Conservation (phyloP, 78 protist genomes). For the Isochrysis galbana region DNA sequence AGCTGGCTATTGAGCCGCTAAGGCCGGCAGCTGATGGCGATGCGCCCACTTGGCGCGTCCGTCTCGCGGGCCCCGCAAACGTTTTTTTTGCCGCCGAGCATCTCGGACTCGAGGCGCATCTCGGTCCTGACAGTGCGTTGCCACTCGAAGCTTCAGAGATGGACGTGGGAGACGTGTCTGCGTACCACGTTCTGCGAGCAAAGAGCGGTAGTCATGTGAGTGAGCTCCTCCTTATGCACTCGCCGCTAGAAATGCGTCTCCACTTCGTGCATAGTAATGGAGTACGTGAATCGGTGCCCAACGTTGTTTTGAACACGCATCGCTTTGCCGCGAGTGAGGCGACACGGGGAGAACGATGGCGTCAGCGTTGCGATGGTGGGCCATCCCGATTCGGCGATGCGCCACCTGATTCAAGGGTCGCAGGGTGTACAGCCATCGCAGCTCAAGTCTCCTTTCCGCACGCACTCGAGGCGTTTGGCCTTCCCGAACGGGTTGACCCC, state of each 20-base stretch:
- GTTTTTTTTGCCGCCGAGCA: background rate
- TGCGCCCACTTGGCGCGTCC: background rate
- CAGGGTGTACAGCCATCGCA: background rate
- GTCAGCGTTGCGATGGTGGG: background rate
- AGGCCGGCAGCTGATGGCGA: background rate
- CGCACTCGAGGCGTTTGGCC: background rate
- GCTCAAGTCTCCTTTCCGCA: background rate
- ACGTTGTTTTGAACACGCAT: background rate
- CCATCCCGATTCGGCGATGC: background rate
- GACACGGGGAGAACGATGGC: background rate
- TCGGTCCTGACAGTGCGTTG: background rate
- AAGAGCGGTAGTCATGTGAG: background rate
- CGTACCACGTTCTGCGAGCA: background rate
- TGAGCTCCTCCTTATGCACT: background rate
- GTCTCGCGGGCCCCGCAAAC: background rate
- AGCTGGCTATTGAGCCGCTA: background rate
- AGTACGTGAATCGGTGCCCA: background rate
- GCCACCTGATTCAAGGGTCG: background rate
- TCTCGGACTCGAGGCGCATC: background rate
- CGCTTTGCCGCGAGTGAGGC: background rate
- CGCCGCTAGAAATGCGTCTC: background rate
- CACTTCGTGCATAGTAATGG: background rate
- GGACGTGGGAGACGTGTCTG: background rate
- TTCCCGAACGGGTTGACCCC: background rate
- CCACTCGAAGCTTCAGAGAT: background rate